phyloP scores from a whole-genome alignment of 2,329 filamentous ascomycete genomes.

The Herpomyces periplanetae region DNA sequence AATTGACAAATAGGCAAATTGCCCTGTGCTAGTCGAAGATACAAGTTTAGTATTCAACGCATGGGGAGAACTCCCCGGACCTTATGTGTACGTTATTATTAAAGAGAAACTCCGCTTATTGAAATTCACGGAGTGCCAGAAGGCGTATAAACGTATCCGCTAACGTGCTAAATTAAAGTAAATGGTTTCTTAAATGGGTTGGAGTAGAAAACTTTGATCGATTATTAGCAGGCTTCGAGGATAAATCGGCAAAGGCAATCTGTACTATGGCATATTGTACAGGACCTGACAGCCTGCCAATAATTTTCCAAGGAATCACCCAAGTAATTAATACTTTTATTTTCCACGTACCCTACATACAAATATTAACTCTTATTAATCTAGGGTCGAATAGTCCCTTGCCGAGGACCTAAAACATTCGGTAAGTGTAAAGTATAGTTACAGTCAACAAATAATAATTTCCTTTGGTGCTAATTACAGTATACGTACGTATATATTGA shows the following conservation, averaged over 20 bases:
- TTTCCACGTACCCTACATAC: neutral
- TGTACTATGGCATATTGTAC: slow-evolving; percentile 79
- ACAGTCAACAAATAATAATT: slow-evolving; percentile 1
- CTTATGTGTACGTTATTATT: slow-evolving; percentile 80
- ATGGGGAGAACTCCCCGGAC: slow-evolving; percentile 56
- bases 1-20: slow-evolving; percentile 23
- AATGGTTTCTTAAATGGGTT: slow-evolving; percentile 59
- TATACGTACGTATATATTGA: slow-evolving; percentile 3
- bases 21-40: slow-evolving; percentile 76
- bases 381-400: slow-evolving; percentile 39
- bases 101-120: too few species aligned
- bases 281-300: slow-evolving; percentile 41
- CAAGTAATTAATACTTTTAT: slow-evolving; percentile 14
- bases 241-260: slow-evolving; percentile 68
- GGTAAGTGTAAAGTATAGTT: slow-evolving; percentile 15
- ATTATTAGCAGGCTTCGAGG: slow-evolving; percentile 45
- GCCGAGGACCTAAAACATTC: slow-evolving; percentile 40
- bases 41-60: slow-evolving; percentile 78
- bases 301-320: slow-evolving; percentile 70
- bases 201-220: slow-evolving; percentile 63
- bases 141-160: too few species aligned
- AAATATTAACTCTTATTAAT: neutral
- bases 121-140: too few species aligned
- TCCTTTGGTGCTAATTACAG: slow-evolving; percentile 1
- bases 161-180: slow-evolving; percentile 22